Percentiles rank a stretch among this genome's conserved stretches.
Evolutionary conservation across 2,329 filamentous ascomycete species (phyloP).

Genomic region (Pyrenophora teres): DNA sequence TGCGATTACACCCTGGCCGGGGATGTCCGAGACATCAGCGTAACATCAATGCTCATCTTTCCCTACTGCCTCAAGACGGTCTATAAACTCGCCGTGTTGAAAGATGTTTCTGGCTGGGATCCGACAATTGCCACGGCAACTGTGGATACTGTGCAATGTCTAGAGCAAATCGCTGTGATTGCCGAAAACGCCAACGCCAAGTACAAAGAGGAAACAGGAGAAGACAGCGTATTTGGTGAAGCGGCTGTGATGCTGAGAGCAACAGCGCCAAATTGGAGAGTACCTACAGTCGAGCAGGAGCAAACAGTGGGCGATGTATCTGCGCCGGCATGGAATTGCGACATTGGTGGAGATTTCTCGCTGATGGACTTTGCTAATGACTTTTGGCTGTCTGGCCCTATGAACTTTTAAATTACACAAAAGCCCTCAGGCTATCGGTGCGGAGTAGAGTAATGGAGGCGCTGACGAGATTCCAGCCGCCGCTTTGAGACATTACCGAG

Average conservation of each 20-base stretch:
- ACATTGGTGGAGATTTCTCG: constrained; percentile 9
- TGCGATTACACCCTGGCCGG: constrained; percentile 12
- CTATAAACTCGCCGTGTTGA: constrained; percentile 17
- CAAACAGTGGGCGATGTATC: neutral
- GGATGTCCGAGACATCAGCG: constrained; percentile 6
- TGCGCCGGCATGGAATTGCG: neutral
- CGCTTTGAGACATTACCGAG: neutral
- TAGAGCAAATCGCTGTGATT: constrained; percentile 15
- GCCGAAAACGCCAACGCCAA: constrained; percentile 13
- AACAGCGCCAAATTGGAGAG: constrained; percentile 18
- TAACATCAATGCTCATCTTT: constrained; percentile 20
- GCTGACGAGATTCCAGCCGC: neutral
- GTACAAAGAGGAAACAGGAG: constrained; percentile 16
- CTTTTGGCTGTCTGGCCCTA: constrained; percentile 19
- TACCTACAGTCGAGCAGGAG: neutral
- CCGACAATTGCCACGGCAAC: constrained; percentile 12
- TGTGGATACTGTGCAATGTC: constrained; percentile 11
- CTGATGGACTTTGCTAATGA: constrained; percentile 23
- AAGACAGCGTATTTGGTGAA: constrained; percentile 21
- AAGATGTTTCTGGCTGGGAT: constrained; percentile 22
- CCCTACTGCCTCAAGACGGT: constrained; percentile 18
- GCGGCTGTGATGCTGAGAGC: constrained; percentile 18
- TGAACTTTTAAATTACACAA: constrained; percentile 8
- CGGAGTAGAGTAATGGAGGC: neutral
- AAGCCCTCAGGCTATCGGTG: neutral